Base-by-base conservation (phyloP, 176 grass and related monocot genomes). In the Zizania latifolia region DNA sequence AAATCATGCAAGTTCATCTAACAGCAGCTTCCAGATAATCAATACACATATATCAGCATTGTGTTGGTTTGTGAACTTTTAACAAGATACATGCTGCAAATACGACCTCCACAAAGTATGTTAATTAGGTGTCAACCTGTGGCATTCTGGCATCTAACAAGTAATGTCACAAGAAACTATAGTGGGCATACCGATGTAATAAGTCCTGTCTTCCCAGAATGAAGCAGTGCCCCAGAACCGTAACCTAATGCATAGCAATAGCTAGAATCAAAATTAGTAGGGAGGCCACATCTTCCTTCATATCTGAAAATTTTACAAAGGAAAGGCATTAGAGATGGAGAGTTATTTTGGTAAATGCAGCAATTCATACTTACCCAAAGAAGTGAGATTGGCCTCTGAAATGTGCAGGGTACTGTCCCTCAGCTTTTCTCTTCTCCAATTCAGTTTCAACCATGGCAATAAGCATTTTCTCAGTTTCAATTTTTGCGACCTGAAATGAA, bases 401-500 rank as follows among this genome's bases (percentile, higher is more conserved):
- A 66, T 92, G 71, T 53, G 86, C 80, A 1, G 77, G 29, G 84
- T 99, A 99, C 72, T 82, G 86, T 34, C 91, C 96, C 57, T 84
- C 87, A 39, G 69, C 76, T 80, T 84, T 99, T 69, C 96, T 95
- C 62, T 99, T 99, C 79, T 92, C 91, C 76, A 99, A 78, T 77
- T 99, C 92, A 50, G 89, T 95, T 86, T 99, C 96, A 84, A 92
- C 96, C 96, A 99, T 99, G 72, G 89, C 69, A 78, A 95, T 99
- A 58, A 99, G 82, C 96, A 99, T 99, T 86, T 99, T 99, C 72
- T 99, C 96, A 0, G 96, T 99, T 92, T 99, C 96, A 70, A 99
- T 99, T 88, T 99, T 99, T 16, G 96, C 92, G 75, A 99, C 96
- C 96, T 95, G 48, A 43, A 56, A 65, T 35, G 9, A 41, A 62